phyloP scores from a whole-genome alignment of 1,284 basidiomycete genomes.

The Apiotrichum laibachii region DNA sequence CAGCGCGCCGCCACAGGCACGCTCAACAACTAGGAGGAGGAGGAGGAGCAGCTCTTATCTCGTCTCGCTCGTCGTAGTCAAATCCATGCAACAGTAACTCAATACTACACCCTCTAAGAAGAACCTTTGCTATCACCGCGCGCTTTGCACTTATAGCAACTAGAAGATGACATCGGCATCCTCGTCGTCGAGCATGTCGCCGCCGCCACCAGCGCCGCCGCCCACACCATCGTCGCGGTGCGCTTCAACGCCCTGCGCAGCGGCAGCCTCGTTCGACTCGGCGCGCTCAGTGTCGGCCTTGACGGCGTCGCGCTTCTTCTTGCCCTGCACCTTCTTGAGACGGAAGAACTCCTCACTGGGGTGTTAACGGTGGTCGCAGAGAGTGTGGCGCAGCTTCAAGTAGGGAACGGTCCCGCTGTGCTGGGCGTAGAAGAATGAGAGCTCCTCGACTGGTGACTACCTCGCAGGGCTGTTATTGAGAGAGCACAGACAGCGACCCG shows the following conservation, averaged over 20 bases:
- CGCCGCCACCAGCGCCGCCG: slow-evolving; percentile 44
- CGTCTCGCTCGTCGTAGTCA: neutral
- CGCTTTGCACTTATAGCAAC: neutral
- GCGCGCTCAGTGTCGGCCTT: slow-evolving; percentile 31
- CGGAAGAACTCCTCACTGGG: slow-evolving; percentile 85
- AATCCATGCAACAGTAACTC: neutral
- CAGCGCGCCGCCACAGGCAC: neutral
- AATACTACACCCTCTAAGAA: neutral
- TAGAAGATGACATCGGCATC: slow-evolving; percentile 91
- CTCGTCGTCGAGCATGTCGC: slow-evolving; percentile 74
- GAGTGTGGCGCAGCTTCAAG: neutral
- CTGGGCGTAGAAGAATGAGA: too few relatives aligned
- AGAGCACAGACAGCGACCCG: too few relatives aligned
- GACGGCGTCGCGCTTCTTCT: slow-evolving; percentile 78
- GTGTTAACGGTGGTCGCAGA: neutral
- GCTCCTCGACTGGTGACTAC: too few relatives aligned
- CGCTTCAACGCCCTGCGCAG: slow-evolving; percentile 47
- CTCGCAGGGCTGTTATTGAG: too few relatives aligned
- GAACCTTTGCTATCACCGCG: neutral
- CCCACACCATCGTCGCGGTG: slow-evolving; percentile 50
- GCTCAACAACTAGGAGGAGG: neutral
- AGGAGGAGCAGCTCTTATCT: neutral
- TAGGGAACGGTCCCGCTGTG: too few relatives aligned
- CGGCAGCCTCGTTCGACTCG: slow-evolving; percentile 31
- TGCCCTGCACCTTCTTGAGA: slow-evolving; percentile 93